Percentiles rank a stretch among this genome's conserved stretches.
phyloP scores from a whole-genome alignment of 371 early-diverging fungal species.

The Apophysomyces trapeziformis region DNA sequence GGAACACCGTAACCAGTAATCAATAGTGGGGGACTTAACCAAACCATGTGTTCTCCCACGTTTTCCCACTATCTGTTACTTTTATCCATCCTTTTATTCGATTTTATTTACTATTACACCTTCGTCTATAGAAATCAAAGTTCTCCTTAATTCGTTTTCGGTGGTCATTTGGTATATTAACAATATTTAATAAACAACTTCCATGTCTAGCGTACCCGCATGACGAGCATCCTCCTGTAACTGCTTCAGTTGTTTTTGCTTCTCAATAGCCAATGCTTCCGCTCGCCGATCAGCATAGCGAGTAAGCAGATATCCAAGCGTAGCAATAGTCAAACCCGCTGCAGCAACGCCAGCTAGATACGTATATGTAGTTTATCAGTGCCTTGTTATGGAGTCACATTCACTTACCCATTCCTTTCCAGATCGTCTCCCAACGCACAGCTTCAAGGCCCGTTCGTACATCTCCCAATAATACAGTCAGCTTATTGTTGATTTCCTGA shows the following conservation, averaged over 20 bases:
- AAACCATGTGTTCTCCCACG: neutral
- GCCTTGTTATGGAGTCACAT: neutral
- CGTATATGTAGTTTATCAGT: neutral
- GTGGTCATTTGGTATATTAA: neutral
- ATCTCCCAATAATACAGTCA: slow-evolving; percentile 79
- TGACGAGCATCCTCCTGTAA: slow-evolving; percentile 48
- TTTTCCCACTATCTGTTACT: neutral
- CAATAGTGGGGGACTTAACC: neutral
- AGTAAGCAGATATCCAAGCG: slow-evolving; percentile 44
- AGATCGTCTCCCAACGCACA: slow-evolving; percentile 79
- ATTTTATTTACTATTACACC: neutral
- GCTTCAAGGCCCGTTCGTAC: slow-evolving; percentile 90
- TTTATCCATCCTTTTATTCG: neutral
- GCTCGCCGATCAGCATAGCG: slow-evolving; percentile 39
- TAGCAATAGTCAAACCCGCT: slow-evolving; percentile 46
- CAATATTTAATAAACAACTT: slow-evolving; percentile 37
- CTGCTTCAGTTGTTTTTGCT: slow-evolving; percentile 37
- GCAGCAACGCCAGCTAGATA: slow-evolving; percentile 39
- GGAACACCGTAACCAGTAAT: slow-evolving; percentile 3
- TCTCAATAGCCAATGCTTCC: slow-evolving; percentile 30
- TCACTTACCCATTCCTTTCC: slow-evolving; percentile 66
- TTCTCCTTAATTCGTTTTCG: neutral
- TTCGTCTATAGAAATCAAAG: neutral
- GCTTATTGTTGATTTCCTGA: slow-evolving; percentile 86
- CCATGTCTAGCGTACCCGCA: slow-evolving; percentile 49